phyloP scores from a whole-genome alignment of 1,284 basidiomycete genomes.

The Filobasidium uniguttulatum region DNA sequence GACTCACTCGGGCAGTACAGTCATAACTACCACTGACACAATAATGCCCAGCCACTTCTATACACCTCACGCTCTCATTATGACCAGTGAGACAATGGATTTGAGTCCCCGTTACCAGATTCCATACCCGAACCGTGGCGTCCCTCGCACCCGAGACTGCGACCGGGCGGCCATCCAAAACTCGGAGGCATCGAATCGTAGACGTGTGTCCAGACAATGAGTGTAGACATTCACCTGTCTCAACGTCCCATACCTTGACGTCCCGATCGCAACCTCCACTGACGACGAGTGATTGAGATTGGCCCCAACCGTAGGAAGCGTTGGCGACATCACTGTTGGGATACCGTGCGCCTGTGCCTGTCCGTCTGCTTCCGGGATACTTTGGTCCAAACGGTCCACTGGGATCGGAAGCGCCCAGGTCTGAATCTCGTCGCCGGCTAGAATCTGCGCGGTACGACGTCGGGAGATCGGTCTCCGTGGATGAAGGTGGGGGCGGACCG shows the following conservation, averaged over 20 bases:
- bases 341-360: constrained; percentile 6
- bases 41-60: constrained; percentile 69
- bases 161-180: constrained; percentile 72
- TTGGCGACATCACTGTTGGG: constrained; percentile 49
- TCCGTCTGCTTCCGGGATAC: not conserved
- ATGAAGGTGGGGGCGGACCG: constrained; percentile 32
- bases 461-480: too few relatives aligned
- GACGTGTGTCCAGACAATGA: constrained; percentile 72
- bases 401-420: not conserved
- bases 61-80: constrained; percentile 64
- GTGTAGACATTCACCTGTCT: constrained; percentile 66
- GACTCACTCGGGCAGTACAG: constrained; percentile 58
- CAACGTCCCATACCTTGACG: constrained; percentile 80
- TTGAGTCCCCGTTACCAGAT: constrained; percentile 62
- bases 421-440: not conserved
- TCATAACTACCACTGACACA: constrained; percentile 87
- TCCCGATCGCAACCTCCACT: constrained; percentile 84
- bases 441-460: constrained; percentile 28
- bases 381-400: not conserved
- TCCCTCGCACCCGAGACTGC: constrained; percentile 85
- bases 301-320: constrained; percentile 52
- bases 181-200: constrained; percentile 81
- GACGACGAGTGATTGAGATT: constrained; percentile 58
- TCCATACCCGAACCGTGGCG: constrained; percentile 78
- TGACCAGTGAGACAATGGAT: constrained; percentile 68